Evolutionary conservation across 768 basidiomycete species (phyloP).

Genomic region (Panaeolus cyanescens): DNA sequence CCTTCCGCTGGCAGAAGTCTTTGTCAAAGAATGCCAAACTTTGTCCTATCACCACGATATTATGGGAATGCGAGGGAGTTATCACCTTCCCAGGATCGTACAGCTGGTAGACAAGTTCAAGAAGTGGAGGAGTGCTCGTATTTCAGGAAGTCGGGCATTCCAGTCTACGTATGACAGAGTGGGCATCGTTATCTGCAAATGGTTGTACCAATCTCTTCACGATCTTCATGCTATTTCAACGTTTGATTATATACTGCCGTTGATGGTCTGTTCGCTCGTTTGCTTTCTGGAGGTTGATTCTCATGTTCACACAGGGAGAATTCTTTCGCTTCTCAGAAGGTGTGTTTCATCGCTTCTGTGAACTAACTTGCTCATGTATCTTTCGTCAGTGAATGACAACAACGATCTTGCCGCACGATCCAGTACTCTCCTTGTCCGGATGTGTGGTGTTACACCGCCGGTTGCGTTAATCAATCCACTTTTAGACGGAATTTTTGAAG

Average conservation of each 20-base stretch:
- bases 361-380: conserved; percentile 3
- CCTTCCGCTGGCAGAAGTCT: conserved; percentile 56
- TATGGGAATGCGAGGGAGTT: conserved; percentile 70
- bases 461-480: conserved; percentile 66
- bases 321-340: conserved; percentile 76
- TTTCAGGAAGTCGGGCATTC: conserved; percentile 76
- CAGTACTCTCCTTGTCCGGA: conserved; percentile 71
- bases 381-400: conserved; percentile 65
- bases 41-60: conserved; percentile 63
- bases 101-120: conserved; percentile 67
- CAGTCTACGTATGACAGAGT: conserved; percentile 86
- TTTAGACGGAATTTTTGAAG: conserved; percentile 71
- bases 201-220: conserved; percentile 74
- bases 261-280: conserved; percentile 56
- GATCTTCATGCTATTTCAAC: conserved; percentile 75
- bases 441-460: conserved; percentile 86
- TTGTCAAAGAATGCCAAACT: conserved; percentile 68
- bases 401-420: conserved; percentile 68
- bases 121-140: conserved; percentile 68
- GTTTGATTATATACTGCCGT: conserved; percentile 81
- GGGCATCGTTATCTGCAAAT: conserved; percentile 70
- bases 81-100: conserved; percentile 58
- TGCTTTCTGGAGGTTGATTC: neutral
- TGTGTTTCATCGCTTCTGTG: conserved; percentile 23
- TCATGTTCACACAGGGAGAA: conserved; percentile 55